phyloP scores from a whole-genome alignment of 192 early-diverging fungal species.

The Gaertneriomyces semiglobifer region DNA sequence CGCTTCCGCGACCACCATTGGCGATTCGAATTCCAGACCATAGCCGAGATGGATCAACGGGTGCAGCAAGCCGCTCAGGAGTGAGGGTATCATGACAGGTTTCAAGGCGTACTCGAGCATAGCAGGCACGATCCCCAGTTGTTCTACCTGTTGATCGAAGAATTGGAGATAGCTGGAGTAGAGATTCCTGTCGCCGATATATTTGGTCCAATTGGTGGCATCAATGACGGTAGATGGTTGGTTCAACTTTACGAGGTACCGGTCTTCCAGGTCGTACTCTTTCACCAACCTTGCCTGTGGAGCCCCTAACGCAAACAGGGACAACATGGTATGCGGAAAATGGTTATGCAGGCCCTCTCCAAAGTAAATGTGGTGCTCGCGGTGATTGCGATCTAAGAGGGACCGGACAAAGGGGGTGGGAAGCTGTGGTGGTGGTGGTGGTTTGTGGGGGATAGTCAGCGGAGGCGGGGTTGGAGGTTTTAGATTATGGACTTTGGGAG shows the following conservation, averaged over 20 bases:
- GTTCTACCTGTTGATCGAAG: not conserved
- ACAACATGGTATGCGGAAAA: constrained; percentile 2
- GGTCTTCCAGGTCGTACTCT: constrained; percentile 1
- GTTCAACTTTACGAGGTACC: not conserved
- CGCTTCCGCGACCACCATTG: constrained; percentile 15
- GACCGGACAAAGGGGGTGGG: not conserved
- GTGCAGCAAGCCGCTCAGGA: constrained; percentile 11
- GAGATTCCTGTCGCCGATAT: not conserved
- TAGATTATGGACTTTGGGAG: too few relatives aligned
- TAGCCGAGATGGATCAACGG: constrained; percentile 24
- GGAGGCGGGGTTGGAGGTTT: too few relatives aligned
- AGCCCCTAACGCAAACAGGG: constrained; percentile 1
- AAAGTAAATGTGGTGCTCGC: constrained; percentile 9
- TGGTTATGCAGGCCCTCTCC: constrained; percentile 1
- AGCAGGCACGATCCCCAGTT: not conserved
- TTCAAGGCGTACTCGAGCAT: not conserved
- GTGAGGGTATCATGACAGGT: not conserved
- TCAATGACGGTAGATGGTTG: not conserved
- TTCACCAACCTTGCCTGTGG: not conserved
- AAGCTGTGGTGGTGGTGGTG: not conserved
- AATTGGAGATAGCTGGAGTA: constrained; percentile 6
- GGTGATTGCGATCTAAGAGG: constrained; percentile 1
- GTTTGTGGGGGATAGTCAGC: too few relatives aligned
- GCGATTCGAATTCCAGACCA: constrained; percentile 13
- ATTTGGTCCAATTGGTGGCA: not conserved